A percentile compares a stretch with the other conserved stretches of the same genome.
These are phyloP conservation scores for Coemansia sp. DNA, from an alignment of 192 early-diverging fungal genomes.

Conservation along the genomic window DNA sequence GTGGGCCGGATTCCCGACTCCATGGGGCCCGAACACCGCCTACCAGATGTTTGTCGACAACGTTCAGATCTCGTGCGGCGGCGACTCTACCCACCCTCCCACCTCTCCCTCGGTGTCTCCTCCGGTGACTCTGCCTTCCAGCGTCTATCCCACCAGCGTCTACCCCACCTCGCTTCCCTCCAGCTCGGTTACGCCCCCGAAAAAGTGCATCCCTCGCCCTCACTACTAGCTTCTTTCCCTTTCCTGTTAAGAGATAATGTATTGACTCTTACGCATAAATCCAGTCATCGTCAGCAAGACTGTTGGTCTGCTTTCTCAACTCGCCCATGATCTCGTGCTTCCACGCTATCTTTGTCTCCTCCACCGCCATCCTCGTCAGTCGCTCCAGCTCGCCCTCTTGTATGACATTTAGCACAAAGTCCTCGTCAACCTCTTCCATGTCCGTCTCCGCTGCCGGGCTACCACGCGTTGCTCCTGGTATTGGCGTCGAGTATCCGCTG, in stretches of 20 bases:
- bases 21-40: constrained; percentile 41
- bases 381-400: constrained; percentile 43
- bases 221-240: not conserved
- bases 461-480: not conserved
- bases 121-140: not conserved
- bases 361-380: constrained; percentile 30
- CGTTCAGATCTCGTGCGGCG: constrained; percentile 54
- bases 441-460: not conserved
- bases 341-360: constrained; percentile 15
- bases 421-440: constrained; percentile 17
- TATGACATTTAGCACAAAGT: constrained; percentile 41
- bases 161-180: not conserved
- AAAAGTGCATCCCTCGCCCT: constrained; percentile 31
- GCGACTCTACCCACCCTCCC: constrained; percentile 15
- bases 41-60: constrained; percentile 60
- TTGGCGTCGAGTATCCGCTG: not conserved
- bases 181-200: not conserved
- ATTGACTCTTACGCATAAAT: constrained; percentile 13
- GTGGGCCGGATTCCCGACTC: constrained; percentile 63
- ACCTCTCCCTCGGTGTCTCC: constrained; percentile 10
- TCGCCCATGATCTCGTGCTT: constrained; percentile 27
- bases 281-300: constrained; percentile 38
- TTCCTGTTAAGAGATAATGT: not conserved
- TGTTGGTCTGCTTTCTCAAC: constrained; percentile 23
- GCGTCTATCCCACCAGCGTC: constrained; percentile 5